A percentile compares a stretch with the other conserved stretches of the same genome.
Evolutionary conservation across 352 stramenopile genomes (phyloP).

Genomic region (Phytophthora lateralis): DNA sequence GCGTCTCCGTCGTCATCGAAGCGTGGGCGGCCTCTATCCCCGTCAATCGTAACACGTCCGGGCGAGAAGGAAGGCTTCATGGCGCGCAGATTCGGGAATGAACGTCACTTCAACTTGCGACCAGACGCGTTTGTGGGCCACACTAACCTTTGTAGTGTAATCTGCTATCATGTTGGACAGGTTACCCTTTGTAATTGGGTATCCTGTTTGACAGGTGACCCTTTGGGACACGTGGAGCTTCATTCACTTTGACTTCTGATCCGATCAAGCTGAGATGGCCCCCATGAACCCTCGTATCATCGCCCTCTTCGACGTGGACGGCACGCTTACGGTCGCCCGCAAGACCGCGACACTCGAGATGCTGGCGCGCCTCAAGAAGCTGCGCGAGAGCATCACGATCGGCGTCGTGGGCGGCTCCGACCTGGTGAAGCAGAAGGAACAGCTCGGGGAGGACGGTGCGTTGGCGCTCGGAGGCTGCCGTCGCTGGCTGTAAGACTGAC

Average conservation of each 20-base stretch:
- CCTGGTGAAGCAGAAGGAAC: conserved; percentile 99
- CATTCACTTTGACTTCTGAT: neutral
- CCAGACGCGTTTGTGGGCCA: conserved; percentile 3
- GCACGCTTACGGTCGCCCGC: conserved; percentile 96
- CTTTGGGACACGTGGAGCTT: conserved; percentile 2
- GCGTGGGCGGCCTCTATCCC: conserved; percentile 28
- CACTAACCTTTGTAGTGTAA: neutral
- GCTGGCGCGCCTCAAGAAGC: conserved; percentile 92
- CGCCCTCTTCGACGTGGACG: conserved; percentile 99
- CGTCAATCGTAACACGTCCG: conserved; percentile 45
- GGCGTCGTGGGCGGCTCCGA: conserved; percentile 98
- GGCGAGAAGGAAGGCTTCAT: conserved; percentile 58
- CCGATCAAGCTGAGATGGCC: conserved; percentile 32
- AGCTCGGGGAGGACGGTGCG: conserved; percentile 94
- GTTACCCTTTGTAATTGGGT: neutral
- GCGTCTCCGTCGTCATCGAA: conserved; percentile 45
- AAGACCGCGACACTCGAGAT: conserved; percentile 92
- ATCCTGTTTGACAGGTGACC: neutral
- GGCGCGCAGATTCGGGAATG: neutral
- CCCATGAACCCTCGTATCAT: conserved; percentile 93
- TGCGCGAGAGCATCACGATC: conserved; percentile 95
- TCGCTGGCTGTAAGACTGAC: neutral
- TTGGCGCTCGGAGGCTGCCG: neutral
- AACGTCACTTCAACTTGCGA: conserved; percentile 4
- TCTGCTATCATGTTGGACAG: neutral